Percentiles rank a stretch among this genome's conserved stretches.
Conservation (phyloP, 495 filamentous ascomycete species). For the Aspergillus ellipticus region DNA sequence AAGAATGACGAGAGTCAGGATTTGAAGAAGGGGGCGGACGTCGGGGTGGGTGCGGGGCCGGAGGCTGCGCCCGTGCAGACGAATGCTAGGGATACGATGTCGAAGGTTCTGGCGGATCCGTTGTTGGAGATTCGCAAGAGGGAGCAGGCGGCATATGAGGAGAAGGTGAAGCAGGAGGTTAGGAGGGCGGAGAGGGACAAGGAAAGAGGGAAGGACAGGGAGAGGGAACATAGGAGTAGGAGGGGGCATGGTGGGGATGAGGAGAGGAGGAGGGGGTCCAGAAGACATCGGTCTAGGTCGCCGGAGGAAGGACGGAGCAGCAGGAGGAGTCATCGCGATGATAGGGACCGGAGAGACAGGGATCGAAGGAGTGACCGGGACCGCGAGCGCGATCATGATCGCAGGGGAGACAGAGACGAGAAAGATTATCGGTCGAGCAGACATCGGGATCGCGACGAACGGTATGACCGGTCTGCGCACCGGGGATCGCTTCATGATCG, state of each 20-base stretch:
- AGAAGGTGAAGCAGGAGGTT: conserved; percentile 78
- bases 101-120: conserved; percentile 86
- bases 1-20: conserved; percentile 78
- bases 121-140: conserved; percentile 86
- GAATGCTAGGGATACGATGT: conserved; percentile 68
- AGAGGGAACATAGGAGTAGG: conserved; percentile 23
- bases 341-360: conserved; percentile 20
- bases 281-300: conserved; percentile 29
- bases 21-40: conserved; percentile 74
- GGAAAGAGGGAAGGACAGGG: conserved; percentile 19
- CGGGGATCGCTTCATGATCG: conserved; percentile 16
- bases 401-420: conserved; percentile 17
- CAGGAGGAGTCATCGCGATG: conserved; percentile 30
- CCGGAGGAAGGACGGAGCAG: conserved; percentile 27
- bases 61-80: conserved; percentile 59
- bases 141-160: conserved; percentile 87
- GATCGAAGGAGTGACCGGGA: conserved; percentile 9
- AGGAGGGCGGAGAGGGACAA: conserved; percentile 35
- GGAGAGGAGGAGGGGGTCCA: conserved; percentile 23
- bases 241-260: conserved; percentile 31
- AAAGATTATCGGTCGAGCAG: conserved; percentile 21
- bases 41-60: conserved; percentile 57
- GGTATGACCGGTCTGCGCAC: conserved; percentile 21
- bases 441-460: conserved; percentile 27
- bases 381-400: conserved; percentile 20